phyloP scores from a whole-genome alignment of 2,329 filamentous ascomycete species.

The Neurospora crassa region DNA sequence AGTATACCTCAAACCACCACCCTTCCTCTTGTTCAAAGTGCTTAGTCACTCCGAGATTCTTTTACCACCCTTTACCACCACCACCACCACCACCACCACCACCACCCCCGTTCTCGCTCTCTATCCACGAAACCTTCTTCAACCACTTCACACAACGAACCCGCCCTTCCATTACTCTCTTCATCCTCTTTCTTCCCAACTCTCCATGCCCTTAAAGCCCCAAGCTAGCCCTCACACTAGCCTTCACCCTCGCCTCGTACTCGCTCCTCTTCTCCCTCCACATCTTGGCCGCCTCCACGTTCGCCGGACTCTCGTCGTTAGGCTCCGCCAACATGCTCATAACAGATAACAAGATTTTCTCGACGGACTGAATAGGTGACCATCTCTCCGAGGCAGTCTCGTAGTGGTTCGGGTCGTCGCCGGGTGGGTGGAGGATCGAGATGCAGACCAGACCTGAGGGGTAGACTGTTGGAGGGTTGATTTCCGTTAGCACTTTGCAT shows the following conservation, averaged over 20 bases:
- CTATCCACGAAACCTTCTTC: too few species aligned
- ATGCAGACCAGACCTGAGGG: slow-evolving; percentile 89
- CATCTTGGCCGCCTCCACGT: slow-evolving; percentile 93
- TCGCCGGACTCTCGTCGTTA: slow-evolving; percentile 93
- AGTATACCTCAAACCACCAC: background rate
- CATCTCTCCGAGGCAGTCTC: slow-evolving; percentile 92
- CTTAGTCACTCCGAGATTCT: background rate
- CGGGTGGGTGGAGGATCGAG: slow-evolving; percentile 92
- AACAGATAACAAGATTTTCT: slow-evolving; percentile 93
- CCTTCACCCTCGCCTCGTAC: slow-evolving; percentile 79
- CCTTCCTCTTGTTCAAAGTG: background rate
- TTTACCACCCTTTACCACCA: too few species aligned
- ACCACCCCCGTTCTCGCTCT: too few species aligned
- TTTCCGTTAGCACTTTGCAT: background rate
- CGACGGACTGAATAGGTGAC: slow-evolving; percentile 93
- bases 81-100: too few species aligned
- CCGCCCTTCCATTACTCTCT: background rate
- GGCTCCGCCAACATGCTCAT: slow-evolving; percentile 98
- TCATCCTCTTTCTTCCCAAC: background rate
- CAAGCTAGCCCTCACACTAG: slow-evolving; percentile 69
- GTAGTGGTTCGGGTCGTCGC: slow-evolving; percentile 97
- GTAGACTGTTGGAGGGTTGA: slow-evolving; percentile 54
- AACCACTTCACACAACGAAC: too few species aligned
- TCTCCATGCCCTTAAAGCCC: slow-evolving; percentile 44
- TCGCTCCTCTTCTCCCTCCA: slow-evolving; percentile 77